Evolutionary conservation across 352 stramenopile genomes (phyloP).

Genomic region (Globisporangium mamillatum): DNA sequence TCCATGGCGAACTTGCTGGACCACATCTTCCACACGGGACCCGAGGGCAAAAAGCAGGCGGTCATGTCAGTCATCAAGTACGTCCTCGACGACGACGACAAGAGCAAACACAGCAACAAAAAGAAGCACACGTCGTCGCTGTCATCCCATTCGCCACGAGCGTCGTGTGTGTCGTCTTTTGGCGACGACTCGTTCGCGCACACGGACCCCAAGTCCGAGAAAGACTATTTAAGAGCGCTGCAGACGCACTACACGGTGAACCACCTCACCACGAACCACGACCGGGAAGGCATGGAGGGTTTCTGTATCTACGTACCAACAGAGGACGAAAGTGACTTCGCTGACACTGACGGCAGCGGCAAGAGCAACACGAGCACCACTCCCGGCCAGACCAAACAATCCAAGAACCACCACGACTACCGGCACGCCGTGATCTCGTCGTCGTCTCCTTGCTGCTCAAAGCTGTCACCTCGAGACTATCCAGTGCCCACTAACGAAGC

Average conservation of each 20-base stretch:
- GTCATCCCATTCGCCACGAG: neutral
- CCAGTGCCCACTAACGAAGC: constrained; percentile 6
- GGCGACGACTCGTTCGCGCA: constrained; percentile 12
- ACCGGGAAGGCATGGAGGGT: neutral
- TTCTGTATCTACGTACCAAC: neutral
- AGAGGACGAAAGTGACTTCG: constrained; percentile 12
- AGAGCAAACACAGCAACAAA: neutral
- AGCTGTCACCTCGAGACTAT: neutral
- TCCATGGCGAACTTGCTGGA: constrained; percentile 20
- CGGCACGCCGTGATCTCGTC: neutral
- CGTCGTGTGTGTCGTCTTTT: neutral
- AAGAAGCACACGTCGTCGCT: constrained; percentile 9
- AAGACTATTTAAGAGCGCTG: constrained; percentile 13
- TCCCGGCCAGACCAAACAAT: neutral
- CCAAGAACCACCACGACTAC: neutral
- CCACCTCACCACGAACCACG: neutral
- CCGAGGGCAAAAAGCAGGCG: constrained; percentile 12
- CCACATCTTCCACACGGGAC: constrained; percentile 27
- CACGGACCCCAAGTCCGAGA: constrained; percentile 15
- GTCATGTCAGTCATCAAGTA: constrained; percentile 50
- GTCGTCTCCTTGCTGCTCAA: neutral
- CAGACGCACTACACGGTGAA: constrained; percentile 12
- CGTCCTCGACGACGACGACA: constrained; percentile 33
- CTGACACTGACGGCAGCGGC: neutral
- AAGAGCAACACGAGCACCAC: neutral